Evolutionary conservation across 2,329 filamentous ascomycete species (phyloP).

Genomic region (Penicillium hordei): DNA sequence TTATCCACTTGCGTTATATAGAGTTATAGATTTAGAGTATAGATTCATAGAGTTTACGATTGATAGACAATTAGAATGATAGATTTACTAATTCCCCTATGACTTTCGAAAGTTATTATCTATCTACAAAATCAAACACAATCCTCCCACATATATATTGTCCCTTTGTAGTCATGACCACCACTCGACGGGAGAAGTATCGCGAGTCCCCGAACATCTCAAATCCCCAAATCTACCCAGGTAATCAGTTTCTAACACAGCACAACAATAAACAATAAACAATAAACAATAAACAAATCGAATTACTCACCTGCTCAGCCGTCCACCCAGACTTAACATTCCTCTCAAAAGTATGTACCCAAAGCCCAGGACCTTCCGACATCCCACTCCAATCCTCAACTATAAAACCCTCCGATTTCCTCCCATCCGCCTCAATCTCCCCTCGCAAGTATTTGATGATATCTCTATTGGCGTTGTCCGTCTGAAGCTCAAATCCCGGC

Average conservation of each 20-base stretch:
- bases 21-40: not conserved
- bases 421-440: not conserved
- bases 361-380: not conserved
- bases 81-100: not conserved
- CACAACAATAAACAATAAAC: not conserved
- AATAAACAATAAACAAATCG: too few species aligned
- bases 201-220: not conserved
- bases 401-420: not conserved
- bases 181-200: slow-evolving; percentile 5
- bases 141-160: not conserved
- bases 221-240: slow-evolving; percentile 6
- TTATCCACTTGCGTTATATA: not conserved
- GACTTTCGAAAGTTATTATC: not conserved
- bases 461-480: not conserved
- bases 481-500: not conserved
- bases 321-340: slow-evolving; percentile 2
- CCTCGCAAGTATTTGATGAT: not conserved
- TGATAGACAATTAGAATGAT: not conserved
- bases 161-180: not conserved
- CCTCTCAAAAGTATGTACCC: slow-evolving; percentile 6
- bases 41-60: not conserved
- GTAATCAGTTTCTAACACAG: not conserved
- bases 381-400: not conserved
- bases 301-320: not conserved
- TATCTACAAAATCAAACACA: not conserved